Conservation (phyloP, 108 stramenopile genomes). For the Nitzschia sp. region DNA sequence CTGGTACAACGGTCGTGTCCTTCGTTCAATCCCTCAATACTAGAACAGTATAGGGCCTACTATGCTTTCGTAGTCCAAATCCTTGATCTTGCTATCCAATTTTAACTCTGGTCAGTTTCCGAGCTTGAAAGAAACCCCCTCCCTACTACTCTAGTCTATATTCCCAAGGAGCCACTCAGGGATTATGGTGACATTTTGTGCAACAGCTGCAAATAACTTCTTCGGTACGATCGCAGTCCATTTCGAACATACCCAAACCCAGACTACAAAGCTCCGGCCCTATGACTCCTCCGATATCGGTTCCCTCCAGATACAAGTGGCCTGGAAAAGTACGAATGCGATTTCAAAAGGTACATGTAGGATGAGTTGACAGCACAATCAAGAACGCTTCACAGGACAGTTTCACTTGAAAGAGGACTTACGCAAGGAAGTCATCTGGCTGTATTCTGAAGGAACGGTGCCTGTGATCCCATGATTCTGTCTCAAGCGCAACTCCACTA, state of each 20-base stretch:
- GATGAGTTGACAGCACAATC: too few species aligned
- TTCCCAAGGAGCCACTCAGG: neutral
- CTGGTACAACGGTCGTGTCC: too few species aligned
- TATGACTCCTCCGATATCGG: constrained; percentile 13
- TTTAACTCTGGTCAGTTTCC: too few species aligned
- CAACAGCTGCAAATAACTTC: constrained; percentile 26
- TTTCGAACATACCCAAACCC: neutral
- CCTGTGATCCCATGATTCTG: constrained; percentile 21
- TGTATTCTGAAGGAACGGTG: constrained; percentile 18
- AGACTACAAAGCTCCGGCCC: constrained; percentile 16
- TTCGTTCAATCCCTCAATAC: too few species aligned
- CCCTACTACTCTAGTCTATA: neutral
- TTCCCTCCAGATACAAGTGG: constrained; percentile 13
- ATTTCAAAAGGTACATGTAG: too few species aligned
- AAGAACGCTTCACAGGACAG: too few species aligned
- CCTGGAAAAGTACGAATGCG: neutral
- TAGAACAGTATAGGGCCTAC: too few species aligned
- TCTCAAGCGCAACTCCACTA: constrained; percentile 5
- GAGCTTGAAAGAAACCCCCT: too few species aligned
- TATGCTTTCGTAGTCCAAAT: too few species aligned
- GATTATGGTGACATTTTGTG: constrained; percentile 8
- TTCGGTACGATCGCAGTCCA: constrained; percentile 7
- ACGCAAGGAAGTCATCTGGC: constrained; percentile 9
- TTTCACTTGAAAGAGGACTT: too few species aligned
- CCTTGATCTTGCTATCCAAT: too few species aligned